Evolutionary conservation across 2,329 filamentous ascomycete genomes (phyloP), one percentile per base, ranked within the genome.

Genomic region (Penicillium sp.): DNA sequence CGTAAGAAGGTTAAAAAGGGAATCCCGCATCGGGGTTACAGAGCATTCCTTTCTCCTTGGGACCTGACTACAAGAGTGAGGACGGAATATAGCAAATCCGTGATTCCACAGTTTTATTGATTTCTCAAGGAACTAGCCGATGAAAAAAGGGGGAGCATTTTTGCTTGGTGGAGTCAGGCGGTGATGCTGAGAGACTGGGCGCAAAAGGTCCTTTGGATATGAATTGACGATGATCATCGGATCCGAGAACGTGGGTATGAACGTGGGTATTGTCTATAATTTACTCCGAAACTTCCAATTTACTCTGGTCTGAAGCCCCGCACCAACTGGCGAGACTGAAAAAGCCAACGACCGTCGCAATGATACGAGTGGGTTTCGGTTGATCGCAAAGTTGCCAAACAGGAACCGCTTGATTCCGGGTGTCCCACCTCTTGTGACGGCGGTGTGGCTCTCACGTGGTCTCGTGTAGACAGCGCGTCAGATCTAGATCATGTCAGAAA

Each of bases 371-470:
- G 59, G 59, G 62, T 53, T 61, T 63, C 59, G 61, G 60, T 55
- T 60, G 63, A 63, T 55, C 56, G 54, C 43, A 60, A 59, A 52
- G 57, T 44, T 57, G 62, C 55, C 56, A 61, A 62, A 61, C 58
- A 52, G 58, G 60, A 62, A 66, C 63, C 63, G 62, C 63, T 65
- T 53, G 49, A 58, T 60, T 56, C 58, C 63, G 59, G 57, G 56
- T 40, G 52, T 55, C 52, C 52, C 52, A 55, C 52, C 52, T 54
- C 52, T 55, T 26, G 52, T 46, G 58, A 51, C 51, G 53, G 59
- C 62, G 62, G 63, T 65, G 57, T 62, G 50, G 55, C 46, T 62
- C 56, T 66, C 64, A 66, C 64, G 64, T 66, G 64, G 57, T 53
- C n/a, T 56, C 62, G 64, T 56, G 64, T 65, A 20, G 53, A 49